Evolutionary conservation across 169 alveolate species (phyloP).

Genomic region (Eimeria praecox): DNA sequence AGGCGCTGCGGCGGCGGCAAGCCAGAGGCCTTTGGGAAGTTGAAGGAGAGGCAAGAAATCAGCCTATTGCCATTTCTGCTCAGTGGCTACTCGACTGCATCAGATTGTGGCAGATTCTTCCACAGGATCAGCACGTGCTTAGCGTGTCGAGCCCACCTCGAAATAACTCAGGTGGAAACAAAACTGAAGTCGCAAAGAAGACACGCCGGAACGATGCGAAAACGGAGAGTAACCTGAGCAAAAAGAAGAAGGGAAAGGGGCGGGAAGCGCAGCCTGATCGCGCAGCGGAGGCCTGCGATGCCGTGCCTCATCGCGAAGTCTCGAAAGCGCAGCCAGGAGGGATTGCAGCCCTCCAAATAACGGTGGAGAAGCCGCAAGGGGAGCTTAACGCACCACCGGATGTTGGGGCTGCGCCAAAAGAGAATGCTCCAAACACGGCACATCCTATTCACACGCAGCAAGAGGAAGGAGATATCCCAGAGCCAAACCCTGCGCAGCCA

Average conservation of each 20-base stretch:
- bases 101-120: slow-evolving; percentile 26
- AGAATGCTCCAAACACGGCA: background rate
- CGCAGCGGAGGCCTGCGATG: background rate
- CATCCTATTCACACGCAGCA: background rate
- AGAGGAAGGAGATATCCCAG: background rate
- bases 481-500: background rate
- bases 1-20: slow-evolving; percentile 70
- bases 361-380: background rate
- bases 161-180: background rate
- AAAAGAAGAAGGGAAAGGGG: background rate
- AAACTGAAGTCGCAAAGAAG: background rate
- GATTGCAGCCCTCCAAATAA: background rate
- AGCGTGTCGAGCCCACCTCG: background rate
- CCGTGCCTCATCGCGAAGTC: background rate
- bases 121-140: slow-evolving; percentile 27
- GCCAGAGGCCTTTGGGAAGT: slow-evolving; percentile 51
- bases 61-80: slow-evolving; percentile 9
- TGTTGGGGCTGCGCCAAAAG: background rate
- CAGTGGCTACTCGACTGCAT: slow-evolving; percentile 73
- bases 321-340: background rate
- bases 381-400: background rate
- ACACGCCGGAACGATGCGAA: slow-evolving; percentile 30
- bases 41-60: background rate
- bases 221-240: background rate
- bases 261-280: background rate